These are phyloP conservation scores for Stropharia rugosoannulata DNA, from an alignment of 768 basidiomycete genomes.

Conservation along the genomic window DNA sequence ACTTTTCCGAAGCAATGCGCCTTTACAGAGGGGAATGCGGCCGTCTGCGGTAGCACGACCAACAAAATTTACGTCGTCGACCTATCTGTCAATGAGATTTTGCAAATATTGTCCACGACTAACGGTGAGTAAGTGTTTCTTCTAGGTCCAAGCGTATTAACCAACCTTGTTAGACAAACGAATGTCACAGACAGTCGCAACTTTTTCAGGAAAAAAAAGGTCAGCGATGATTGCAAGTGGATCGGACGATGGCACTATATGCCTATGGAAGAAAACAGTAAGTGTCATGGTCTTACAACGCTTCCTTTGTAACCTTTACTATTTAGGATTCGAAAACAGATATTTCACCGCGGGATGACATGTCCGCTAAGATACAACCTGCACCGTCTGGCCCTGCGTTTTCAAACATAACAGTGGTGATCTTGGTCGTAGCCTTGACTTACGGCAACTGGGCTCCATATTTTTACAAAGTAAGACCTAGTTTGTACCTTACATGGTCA, in stretches of 20 bases:
- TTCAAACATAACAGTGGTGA: too few species aligned
- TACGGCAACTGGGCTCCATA: too few species aligned
- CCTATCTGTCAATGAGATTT: not conserved
- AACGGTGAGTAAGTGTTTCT: not conserved
- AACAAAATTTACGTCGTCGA: slow-evolving; percentile 5
- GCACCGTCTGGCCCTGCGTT: too few species aligned
- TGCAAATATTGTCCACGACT: not conserved
- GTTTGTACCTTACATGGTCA: too few species aligned
- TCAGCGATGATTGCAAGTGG: not conserved
- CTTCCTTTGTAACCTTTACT: too few species aligned
- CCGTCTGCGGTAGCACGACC: not conserved
- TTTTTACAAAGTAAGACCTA: too few species aligned
- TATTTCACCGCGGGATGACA: too few species aligned
- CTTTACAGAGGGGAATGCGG: not conserved
- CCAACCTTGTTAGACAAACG: too few species aligned
- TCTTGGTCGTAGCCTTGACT: too few species aligned
- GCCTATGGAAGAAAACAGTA: not conserved
- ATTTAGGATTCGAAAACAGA: too few species aligned
- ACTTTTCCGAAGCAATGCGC: slow-evolving; percentile 2
- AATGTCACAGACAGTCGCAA: slow-evolving; percentile 4
- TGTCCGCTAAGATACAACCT: too few species aligned
- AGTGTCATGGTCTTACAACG: not conserved
- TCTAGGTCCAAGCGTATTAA: too few species aligned
- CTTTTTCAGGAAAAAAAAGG: not conserved
- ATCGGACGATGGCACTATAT: not conserved